Base-by-base conservation (phyloP, 2,329 filamentous ascomycete genomes). In the Endothia cerciana region DNA sequence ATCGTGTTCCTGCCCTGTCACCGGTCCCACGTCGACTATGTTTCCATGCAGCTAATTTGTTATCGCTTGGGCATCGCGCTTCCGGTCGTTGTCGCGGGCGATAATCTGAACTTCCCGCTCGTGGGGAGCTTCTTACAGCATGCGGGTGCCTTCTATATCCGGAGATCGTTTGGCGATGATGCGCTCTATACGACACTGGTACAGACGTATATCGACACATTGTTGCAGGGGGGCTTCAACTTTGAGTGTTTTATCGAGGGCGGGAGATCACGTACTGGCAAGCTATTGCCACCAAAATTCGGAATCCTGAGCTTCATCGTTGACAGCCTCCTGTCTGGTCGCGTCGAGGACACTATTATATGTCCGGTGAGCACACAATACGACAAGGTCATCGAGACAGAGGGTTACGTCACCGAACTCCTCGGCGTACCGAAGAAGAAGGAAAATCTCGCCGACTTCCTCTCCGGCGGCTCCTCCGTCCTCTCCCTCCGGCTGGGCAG, bases 161-260 rank as follows among this genome's bases (percentile, higher is more conserved):
- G 95, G 60, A 83, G 95, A 57, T 91, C 91, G 60, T 99, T 99
- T 77, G 94, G 93, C 51, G 92, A 97, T 68, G 95, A 99, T 75
- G 87, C 91, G 43, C 80, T 99, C 0, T 99, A 99, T 76, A 88
- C 89, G 5, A 94, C 94, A 0, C 83, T 98, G n/a, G 94, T 99
- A 7, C 95, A 99, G 77, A 87, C 93, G 7, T 99, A 99, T 74
- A 93, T 99, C 72, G 95, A 99, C 76, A 96, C 93, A 0, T 77
- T 99, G 53, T 82, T 99, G 2, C 92, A 95, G 73, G 89, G 92
- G 69, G 95, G 95, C 0, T 97, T 90, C 78, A 98, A 99, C 75
- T 87, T 99, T 59, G 94, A 97, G 77, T 99, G 95, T 77, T 99
- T 99, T 73, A 96, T 99, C 66, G 95, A 99, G 79, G 95, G 95